Conservation (phyloP, 441 rosid species). For the Populus hybrid region DNA sequence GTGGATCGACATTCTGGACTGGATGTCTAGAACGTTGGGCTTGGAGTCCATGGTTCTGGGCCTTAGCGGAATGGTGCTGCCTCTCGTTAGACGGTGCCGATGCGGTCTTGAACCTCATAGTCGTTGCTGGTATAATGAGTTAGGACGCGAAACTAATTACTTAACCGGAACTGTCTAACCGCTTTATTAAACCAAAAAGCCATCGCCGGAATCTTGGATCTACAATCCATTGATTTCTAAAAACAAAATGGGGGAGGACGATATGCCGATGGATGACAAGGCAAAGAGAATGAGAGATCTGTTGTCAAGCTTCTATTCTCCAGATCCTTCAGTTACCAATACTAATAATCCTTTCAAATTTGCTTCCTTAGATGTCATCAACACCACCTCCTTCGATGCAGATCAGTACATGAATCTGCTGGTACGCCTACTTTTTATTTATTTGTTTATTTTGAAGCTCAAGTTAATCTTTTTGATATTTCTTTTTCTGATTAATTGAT, state of each 20-base stretch:
- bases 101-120: no score
- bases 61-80: not conserved
- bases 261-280: constrained; percentile 82
- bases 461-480: not conserved
- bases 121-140: not conserved
- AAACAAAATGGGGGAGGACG: constrained; percentile 51
- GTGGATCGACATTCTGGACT: not conserved
- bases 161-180: not conserved
- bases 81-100: not conserved
- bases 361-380: constrained; percentile 67
- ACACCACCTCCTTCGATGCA: constrained; percentile 74
- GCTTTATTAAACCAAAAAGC: not conserved
- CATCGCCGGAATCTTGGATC: not conserved
- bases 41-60: not conserved
- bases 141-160: no score
- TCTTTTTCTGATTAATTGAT: not conserved
- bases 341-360: constrained; percentile 39
- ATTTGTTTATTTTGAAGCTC: not conserved
- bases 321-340: constrained; percentile 64
- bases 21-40: not conserved
- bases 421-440: constrained; percentile 32
- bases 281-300: constrained; percentile 99
- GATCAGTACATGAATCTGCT: constrained; percentile 93
- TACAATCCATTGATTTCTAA: not conserved
- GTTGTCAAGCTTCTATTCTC: constrained; percentile 92